Evolutionary conservation across 2,329 filamentous ascomycete species (phyloP).

Genomic region (Colletotrichum sp.): DNA sequence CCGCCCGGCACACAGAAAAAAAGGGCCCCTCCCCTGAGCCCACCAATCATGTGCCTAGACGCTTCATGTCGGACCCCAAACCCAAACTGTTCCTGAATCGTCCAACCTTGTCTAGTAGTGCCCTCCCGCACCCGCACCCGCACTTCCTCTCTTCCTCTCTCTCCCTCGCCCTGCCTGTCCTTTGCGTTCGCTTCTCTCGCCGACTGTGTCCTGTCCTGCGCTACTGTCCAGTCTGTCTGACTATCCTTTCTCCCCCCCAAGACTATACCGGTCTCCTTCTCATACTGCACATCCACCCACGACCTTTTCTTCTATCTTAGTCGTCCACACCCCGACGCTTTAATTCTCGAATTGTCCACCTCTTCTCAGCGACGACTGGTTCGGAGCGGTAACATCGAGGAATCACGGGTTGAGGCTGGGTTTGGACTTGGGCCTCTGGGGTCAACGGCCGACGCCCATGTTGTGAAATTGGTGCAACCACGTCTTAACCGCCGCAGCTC

Average conservation of each 20-base stretch:
- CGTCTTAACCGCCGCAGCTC: background rate
- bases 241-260: background rate
- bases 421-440: conserved; percentile 13
- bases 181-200: background rate
- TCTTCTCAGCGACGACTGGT: background rate
- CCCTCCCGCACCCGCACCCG: conserved; percentile 15
- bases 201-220: background rate
- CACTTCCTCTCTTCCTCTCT: background rate
- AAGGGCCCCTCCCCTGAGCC: background rate
- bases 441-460: conserved; percentile 14
- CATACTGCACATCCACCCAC: background rate
- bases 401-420: background rate
- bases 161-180: background rate
- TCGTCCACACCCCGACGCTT: background rate
- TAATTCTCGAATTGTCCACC: background rate
- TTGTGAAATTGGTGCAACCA: conserved; percentile 9
- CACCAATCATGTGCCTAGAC: conserved; percentile 10
- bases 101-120: conserved; percentile 21
- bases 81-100: conserved; percentile 22
- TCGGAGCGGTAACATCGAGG: background rate
- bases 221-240: background rate
- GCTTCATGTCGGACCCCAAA: conserved; percentile 19
- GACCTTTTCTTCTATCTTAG: background rate
- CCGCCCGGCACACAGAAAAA: background rate
- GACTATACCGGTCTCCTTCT: background rate